Evolutionary conservation across 768 basidiomycete species (phyloP).

Genomic region (Clathrus columnatus): DNA sequence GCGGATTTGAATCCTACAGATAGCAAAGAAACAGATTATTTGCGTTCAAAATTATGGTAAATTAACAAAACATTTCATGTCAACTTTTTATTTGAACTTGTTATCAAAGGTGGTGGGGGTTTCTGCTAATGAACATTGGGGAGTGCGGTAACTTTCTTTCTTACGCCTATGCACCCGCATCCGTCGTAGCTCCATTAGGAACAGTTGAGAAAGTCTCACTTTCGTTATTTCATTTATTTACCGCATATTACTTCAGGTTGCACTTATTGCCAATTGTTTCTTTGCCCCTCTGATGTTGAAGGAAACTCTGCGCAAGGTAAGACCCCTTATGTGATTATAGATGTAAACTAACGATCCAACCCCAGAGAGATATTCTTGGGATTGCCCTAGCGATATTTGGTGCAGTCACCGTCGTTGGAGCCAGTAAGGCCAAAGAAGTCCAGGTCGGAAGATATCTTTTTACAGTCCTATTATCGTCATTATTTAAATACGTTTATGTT

Average conservation of each 20-base stretch:
- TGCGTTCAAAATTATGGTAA: conserved; percentile 79
- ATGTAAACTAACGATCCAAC: conserved; percentile 13
- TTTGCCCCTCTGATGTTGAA: conserved; percentile 82
- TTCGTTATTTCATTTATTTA: conserved; percentile 8
- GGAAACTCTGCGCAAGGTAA: conserved; percentile 74
- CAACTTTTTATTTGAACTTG: background rate
- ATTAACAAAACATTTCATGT: conserved; percentile 15
- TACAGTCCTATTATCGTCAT: background rate
- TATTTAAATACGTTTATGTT: background rate
- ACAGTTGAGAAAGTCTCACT: conserved; percentile 61
- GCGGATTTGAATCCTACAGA: conserved; percentile 16
- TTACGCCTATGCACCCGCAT: conserved; percentile 84
- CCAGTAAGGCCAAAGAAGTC: conserved; percentile 62
- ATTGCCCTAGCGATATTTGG: conserved; percentile 77
- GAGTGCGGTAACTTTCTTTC: conserved; percentile 88
- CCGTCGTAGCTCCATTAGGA: conserved; percentile 92
- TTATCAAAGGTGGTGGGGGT: conserved; percentile 73
- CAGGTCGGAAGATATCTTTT: conserved; percentile 28
- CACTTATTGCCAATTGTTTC: conserved; percentile 90
- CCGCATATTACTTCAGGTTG: conserved; percentile 44
- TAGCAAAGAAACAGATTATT: conserved; percentile 61
- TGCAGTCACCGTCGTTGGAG: conserved; percentile 86
- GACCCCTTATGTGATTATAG: conserved; percentile 13
- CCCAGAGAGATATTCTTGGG: conserved; percentile 68
- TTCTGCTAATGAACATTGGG: conserved; percentile 82